Conservation (phyloP, 129 eudicot genomes). For the Flaveria trinervia region DNA sequence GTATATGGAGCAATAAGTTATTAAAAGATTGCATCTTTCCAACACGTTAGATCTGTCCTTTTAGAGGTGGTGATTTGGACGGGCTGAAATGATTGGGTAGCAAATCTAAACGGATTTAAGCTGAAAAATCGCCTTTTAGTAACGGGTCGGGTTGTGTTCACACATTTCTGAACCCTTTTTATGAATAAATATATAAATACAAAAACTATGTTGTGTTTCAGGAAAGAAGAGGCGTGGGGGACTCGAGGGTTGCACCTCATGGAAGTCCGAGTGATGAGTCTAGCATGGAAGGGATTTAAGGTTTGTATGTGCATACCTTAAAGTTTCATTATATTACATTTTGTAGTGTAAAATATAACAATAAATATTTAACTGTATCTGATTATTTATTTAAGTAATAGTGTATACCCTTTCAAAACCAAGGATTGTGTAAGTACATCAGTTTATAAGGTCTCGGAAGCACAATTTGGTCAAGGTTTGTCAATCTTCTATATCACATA, state of each 20-base stretch:
- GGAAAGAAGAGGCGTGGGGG: slow-evolving; percentile 47
- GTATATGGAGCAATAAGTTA: too few species aligned
- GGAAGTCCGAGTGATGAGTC: slow-evolving; percentile 30
- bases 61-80: background rate
- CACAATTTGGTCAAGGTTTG: background rate
- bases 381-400: background rate
- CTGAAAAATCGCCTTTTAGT: background rate
- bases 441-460: background rate
- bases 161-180: background rate
- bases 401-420: background rate
- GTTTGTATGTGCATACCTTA: background rate
- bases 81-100: background rate
- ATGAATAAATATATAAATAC: background rate
- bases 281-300: slow-evolving; percentile 6
- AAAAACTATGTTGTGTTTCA: slow-evolving; percentile 18
- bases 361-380: background rate
- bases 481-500: background rate
- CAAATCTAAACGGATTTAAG: background rate
- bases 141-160: background rate
- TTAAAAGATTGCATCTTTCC: too few species aligned
- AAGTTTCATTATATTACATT: background rate
- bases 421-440: background rate
- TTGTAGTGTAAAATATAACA: background rate
- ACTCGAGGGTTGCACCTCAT: slow-evolving; percentile 36
- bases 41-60: too few species aligned